Percentiles rank a stretch among this genome's conserved stretches.
These are phyloP conservation scores for Chrysanthemum lavandulifolium DNA, from an alignment of 129 eudicot species.

Conservation along the genomic window DNA sequence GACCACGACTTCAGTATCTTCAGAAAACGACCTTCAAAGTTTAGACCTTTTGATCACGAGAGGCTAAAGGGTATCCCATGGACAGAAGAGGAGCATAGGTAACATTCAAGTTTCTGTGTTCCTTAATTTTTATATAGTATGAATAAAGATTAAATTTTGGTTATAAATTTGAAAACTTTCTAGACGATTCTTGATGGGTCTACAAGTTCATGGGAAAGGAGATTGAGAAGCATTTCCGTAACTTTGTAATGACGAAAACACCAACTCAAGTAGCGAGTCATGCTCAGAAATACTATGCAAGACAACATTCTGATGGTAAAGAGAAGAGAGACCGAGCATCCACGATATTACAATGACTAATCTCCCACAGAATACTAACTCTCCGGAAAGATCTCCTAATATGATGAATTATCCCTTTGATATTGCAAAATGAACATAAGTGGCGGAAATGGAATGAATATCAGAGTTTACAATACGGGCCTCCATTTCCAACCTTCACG, in stretches of 20 bases:
- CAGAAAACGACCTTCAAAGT: constrained; percentile 46
- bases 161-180: background rate
- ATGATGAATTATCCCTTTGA: constrained; percentile 18
- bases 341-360: constrained; percentile 76
- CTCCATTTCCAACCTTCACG: constrained; percentile 45
- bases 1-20: constrained; percentile 36
- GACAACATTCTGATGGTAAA: constrained; percentile 72
- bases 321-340: constrained; percentile 88
- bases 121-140: background rate
- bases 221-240: constrained; percentile 89
- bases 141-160: constrained; percentile 1
- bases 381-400: constrained; percentile 25
- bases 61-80: constrained; percentile 92
- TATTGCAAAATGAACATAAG: constrained; percentile 31
- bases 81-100: constrained; percentile 99
- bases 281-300: constrained; percentile 84
- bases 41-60: constrained; percentile 63
- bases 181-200: constrained; percentile 81
- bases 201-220: constrained; percentile 77
- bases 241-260: constrained; percentile 68
- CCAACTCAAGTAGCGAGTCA: constrained; percentile 96
- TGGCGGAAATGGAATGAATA: constrained; percentile 34
- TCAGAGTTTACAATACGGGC: constrained; percentile 33
- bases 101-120: background rate
- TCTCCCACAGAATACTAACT: constrained; percentile 25